A percentile compares a stretch with the other conserved stretches of the same genome.
Evolutionary conservation across 768 basidiomycete species (phyloP).

Genomic region (Boletus rubescentipes): DNA sequence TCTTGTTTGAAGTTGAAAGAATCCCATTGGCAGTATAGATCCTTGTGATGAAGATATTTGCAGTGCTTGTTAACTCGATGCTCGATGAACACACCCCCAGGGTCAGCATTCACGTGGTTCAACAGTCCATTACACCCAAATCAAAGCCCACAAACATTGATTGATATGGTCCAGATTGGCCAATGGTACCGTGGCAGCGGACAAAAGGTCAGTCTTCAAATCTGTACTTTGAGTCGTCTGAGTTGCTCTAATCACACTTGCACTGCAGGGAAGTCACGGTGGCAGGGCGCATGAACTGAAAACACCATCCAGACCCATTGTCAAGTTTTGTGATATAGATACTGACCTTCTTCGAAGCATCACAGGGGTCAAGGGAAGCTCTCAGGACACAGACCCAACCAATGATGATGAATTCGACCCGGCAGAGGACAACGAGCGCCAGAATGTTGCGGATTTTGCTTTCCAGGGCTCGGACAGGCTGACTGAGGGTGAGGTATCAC

Average conservation of each 20-base stretch:
- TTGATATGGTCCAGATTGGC: background rate
- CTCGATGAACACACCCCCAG: background rate
- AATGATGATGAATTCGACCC: too few species aligned
- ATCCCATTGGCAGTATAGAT: background rate
- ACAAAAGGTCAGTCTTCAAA: too few species aligned
- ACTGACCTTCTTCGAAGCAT: background rate
- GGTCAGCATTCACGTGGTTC: background rate
- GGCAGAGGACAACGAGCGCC: too few species aligned
- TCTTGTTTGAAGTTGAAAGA: background rate
- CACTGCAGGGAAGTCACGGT: too few species aligned
- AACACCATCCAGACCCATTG: background rate
- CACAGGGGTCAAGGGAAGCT: too few species aligned
- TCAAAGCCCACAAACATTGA: background rate
- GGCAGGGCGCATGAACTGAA: too few species aligned
- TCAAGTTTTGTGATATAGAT: background rate
- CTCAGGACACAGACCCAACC: too few species aligned
- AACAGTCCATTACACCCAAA: background rate
- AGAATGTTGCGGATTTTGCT: too few species aligned
- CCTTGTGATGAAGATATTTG: background rate
- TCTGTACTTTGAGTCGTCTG: too few species aligned
- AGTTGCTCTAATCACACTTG: too few species aligned
- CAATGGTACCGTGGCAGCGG: background rate
- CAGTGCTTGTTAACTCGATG: background rate
- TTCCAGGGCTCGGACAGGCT: too few species aligned
- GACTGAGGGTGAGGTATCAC: too few species aligned